phyloP scores from a whole-genome alignment of 1,284 basidiomycete genomes.

The Moesziomyces sp. region DNA sequence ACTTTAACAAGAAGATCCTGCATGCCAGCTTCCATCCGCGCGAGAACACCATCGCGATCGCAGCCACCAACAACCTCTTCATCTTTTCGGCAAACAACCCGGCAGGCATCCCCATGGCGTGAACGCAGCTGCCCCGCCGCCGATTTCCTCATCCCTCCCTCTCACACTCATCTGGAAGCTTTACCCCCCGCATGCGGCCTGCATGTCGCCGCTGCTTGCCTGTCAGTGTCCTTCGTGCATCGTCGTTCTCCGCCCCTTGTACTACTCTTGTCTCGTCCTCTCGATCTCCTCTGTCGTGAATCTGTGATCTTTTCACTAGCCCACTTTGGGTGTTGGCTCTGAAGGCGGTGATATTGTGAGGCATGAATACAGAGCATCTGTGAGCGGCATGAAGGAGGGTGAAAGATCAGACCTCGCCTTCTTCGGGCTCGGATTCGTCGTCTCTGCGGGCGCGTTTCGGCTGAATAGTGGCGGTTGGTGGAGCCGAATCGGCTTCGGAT shows the following conservation, averaged over 20 bases:
- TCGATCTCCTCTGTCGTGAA: not conserved
- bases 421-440: conserved; percentile 36
- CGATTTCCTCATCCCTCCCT: not conserved
- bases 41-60: conserved; percentile 86
- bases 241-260: not conserved
- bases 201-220: not conserved
- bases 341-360: not conserved
- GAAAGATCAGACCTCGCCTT: conserved; percentile 37
- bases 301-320: not conserved
- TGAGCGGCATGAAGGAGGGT: no score
- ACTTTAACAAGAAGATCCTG: conserved; percentile 97
- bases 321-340: not conserved
- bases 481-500: not conserved
- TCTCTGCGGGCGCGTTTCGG: conserved; percentile 16
- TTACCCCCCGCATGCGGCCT: not conserved
- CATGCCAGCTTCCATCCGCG: conserved; percentile 89
- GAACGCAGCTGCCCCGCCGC: not conserved
- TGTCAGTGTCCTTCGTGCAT: not conserved
- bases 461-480: not conserved
- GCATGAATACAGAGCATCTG: no score
- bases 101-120: conserved; percentile 49
- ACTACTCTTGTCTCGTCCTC: not conserved
- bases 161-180: not conserved
- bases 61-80: conserved; percentile 70
- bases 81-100: conserved; percentile 71